Conservation (phyloP, 1,139 yeast species). For the Hemisphaericaspora xylanilytica region DNA sequence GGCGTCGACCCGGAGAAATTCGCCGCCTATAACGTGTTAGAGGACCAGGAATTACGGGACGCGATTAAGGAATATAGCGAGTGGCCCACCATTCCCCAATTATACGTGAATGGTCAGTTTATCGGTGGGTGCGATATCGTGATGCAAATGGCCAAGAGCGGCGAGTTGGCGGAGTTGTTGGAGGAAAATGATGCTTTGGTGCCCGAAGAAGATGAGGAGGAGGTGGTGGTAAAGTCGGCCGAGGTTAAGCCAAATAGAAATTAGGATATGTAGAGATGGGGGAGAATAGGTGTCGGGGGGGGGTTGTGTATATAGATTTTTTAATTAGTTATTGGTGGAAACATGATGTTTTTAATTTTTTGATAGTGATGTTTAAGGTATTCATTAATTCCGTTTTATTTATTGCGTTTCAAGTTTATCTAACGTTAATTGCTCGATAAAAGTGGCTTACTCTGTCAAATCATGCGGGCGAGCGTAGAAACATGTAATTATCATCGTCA, state of each 20-base stretch:
- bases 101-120: conserved; percentile 75
- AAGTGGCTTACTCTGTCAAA: no score
- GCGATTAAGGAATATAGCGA: conserved; percentile 94
- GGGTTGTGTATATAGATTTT: background rate
- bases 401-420: no score
- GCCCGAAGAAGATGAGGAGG: conserved; percentile 53
- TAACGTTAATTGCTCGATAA: no score
- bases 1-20: conserved; percentile 96
- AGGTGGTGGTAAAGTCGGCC: conserved; percentile 26
- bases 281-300: no score
- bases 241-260: conserved; percentile 35
- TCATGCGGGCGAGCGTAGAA: no score
- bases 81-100: conserved; percentile 91
- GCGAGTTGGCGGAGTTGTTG: conserved; percentile 84
- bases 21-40: conserved; percentile 95
- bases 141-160: conserved; percentile 84
- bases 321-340: background rate
- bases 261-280: no score
- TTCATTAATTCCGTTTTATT: no score
- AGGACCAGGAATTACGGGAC: conserved; percentile 85
- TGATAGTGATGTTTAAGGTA: no score
- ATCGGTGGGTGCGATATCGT: conserved; percentile 97
- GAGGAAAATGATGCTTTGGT: conserved; percentile 78
- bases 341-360: no score
- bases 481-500: no score